phyloP scores from a whole-genome alignment of 2,329 filamentous ascomycete species.

The Thermothelomyces thermophilus region DNA sequence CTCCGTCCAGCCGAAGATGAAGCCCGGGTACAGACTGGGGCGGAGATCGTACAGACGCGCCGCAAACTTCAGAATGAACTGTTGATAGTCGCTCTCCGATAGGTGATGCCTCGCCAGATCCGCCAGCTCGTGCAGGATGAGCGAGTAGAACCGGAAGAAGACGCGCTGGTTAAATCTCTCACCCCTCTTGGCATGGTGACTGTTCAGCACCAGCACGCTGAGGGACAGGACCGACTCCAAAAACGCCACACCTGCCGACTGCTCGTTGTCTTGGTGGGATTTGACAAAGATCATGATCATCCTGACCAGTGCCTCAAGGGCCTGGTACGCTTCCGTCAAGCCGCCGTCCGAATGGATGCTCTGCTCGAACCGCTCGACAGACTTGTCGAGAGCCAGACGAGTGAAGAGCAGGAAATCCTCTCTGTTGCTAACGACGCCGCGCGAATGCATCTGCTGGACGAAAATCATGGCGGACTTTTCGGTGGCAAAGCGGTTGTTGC shows the following conservation, averaged over 20 bases:
- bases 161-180: conserved; percentile 81
- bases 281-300: conserved; percentile 70
- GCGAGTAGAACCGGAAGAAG: conserved; percentile 84
- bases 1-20: conserved; percentile 77
- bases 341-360: conserved; percentile 56
- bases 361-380: conserved; percentile 71
- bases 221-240: conserved; percentile 73
- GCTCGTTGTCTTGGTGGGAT: conserved; percentile 55
- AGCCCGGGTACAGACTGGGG: conserved; percentile 71
- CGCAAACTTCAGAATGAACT: conserved; percentile 66
- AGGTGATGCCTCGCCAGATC: conserved; percentile 50
- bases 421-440: conserved; percentile 63
- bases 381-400: conserved; percentile 72
- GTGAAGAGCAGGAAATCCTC: conserved; percentile 77
- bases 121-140: conserved; percentile 70
- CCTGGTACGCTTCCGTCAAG: conserved; percentile 48
- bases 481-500: conserved; percentile 67
- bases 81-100: conserved; percentile 56
- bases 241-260: conserved; percentile 60
- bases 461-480: conserved; percentile 70
- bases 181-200: conserved; percentile 73
- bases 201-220: conserved; percentile 73
- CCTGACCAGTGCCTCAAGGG: conserved; percentile 76
- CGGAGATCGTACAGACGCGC: conserved; percentile 66
- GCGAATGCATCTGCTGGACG: conserved; percentile 73